phyloP scores from a whole-genome alignment of 257 asterid genomes.

The Solanum acaule region DNA sequence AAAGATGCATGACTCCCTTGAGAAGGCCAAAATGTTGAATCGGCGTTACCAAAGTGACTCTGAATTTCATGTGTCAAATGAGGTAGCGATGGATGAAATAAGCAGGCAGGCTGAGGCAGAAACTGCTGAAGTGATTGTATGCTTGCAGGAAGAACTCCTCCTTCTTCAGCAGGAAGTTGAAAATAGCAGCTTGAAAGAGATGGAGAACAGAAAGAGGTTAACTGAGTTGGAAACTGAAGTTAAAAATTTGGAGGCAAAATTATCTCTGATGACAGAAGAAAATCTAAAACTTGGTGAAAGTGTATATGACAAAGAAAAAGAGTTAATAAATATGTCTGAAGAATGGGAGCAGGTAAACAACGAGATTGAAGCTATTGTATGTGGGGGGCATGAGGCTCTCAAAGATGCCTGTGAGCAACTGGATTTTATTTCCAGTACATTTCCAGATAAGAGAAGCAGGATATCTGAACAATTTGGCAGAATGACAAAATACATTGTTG shows the following conservation, averaged over 20 bases:
- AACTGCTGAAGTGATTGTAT: slow-evolving; percentile 95
- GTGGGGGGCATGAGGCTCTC: slow-evolving; percentile 64
- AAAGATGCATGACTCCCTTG: slow-evolving; percentile 83
- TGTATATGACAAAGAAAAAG: slow-evolving; percentile 49
- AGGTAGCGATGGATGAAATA: slow-evolving; percentile 70
- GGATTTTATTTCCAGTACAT: slow-evolving; percentile 39
- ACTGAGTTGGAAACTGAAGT: slow-evolving; percentile 30
- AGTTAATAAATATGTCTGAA: slow-evolving; percentile 26
- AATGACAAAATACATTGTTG: slow-evolving; percentile 45
- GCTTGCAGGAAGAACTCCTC: slow-evolving; percentile 90
- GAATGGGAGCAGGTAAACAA: slow-evolving; percentile 47
- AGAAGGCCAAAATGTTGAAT: slow-evolving; percentile 73
- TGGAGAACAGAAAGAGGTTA: slow-evolving; percentile 42
- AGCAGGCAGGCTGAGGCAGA: slow-evolving; percentile 93
- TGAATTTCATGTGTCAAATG: slow-evolving; percentile 48
- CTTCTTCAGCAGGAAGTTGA: slow-evolving; percentile 74
- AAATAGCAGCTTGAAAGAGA: slow-evolving; percentile 53
- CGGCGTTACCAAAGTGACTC: slow-evolving; percentile 49
- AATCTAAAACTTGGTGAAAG: slow-evolving; percentile 36
- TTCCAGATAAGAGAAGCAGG: slow-evolving; percentile 39
- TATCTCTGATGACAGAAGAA: slow-evolving; percentile 29
- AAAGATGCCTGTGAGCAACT: slow-evolving; percentile 55
- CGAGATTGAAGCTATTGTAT: slow-evolving; percentile 64
- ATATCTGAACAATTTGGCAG: slow-evolving; percentile 59
- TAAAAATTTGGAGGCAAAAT: slow-evolving; percentile 38